These are phyloP conservation scores for Colletotrichum liriopes DNA, from an alignment of 2,329 filamentous ascomycete species.

Conservation along the genomic window DNA sequence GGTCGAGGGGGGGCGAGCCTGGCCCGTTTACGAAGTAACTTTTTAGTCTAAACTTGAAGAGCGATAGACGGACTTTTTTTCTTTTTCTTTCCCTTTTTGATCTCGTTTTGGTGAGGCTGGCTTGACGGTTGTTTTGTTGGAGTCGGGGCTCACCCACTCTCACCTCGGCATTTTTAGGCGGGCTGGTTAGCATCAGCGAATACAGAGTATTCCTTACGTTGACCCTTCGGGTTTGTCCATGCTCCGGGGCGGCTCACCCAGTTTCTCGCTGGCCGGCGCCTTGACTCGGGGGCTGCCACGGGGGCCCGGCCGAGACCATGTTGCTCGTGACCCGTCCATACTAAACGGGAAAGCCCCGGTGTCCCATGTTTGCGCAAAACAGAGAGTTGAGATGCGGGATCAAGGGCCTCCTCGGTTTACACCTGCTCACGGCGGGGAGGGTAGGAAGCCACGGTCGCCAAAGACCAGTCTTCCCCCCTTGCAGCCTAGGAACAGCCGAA, in stretches of 20 bases:
- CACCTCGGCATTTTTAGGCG: conserved; percentile 8
- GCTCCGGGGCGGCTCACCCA: no score
- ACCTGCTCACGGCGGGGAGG: no score
- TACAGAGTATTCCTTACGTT: conserved; percentile 2
- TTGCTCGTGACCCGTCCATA: neutral
- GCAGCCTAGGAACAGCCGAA: no score
- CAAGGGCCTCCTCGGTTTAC: no score
- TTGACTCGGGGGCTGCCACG: neutral
- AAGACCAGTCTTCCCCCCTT: no score
- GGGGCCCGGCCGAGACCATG: neutral
- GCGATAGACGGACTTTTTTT: conserved; percentile 15
- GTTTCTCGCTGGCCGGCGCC: neutral
- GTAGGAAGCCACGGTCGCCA: no score
- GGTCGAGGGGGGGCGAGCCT: neutral
- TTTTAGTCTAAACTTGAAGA: conserved; percentile 7
- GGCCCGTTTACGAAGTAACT: conserved; percentile 8
- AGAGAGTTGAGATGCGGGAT: no score
- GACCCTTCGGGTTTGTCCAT: neutral
- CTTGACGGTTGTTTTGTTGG: conserved; percentile 12
- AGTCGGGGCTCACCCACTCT: neutral
- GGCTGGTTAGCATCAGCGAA: neutral
- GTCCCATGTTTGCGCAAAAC: no score
- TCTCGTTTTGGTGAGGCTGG: conserved; percentile 7
- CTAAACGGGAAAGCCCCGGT: neutral
- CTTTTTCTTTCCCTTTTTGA: neutral